These are phyloP conservation scores for Macrophomina tecta DNA, from an alignment of 2,329 filamentous ascomycete genomes.

Conservation along the genomic window DNA sequence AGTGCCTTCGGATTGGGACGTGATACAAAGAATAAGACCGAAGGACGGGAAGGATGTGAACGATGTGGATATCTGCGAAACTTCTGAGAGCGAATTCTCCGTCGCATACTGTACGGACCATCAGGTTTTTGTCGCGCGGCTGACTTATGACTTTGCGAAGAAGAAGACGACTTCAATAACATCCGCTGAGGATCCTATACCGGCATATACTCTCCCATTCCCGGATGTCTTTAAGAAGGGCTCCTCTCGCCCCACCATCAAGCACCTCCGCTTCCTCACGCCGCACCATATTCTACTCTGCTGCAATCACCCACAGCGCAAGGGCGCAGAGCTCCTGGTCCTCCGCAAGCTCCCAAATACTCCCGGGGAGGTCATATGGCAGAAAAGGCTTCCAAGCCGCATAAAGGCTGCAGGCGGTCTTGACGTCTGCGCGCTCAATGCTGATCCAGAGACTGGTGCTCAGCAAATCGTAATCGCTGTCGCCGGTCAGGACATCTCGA, in stretches of 20 bases:
- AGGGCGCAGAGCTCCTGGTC: slow-evolving; percentile 62
- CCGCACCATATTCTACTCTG: slow-evolving; percentile 61
- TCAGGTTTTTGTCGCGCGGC: slow-evolving; percentile 71
- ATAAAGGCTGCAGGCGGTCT: slow-evolving; percentile 79
- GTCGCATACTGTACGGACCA: slow-evolving; percentile 80
- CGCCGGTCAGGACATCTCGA: slow-evolving; percentile 78
- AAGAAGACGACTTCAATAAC: slow-evolving; percentile 43
- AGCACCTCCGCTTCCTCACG: slow-evolving; percentile 62
- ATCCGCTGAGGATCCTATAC: slow-evolving; percentile 37
- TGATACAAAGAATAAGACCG: slow-evolving; percentile 61
- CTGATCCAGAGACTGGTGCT: slow-evolving; percentile 61
- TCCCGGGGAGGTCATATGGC: slow-evolving; percentile 56
- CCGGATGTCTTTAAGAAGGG: slow-evolving; percentile 43
- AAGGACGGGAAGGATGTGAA: slow-evolving; percentile 63
- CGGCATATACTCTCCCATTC: slow-evolving; percentile 39
- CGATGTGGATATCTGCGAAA: slow-evolving; percentile 73
- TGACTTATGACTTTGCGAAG: slow-evolving; percentile 57
- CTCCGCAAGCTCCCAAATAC: slow-evolving; percentile 67
- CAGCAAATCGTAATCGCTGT: slow-evolving; percentile 82
- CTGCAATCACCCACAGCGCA: slow-evolving; percentile 60
- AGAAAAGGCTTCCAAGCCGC: slow-evolving; percentile 67
- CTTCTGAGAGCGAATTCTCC: slow-evolving; percentile 67
- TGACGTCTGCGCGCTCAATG: slow-evolving; percentile 72
- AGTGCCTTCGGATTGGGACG: slow-evolving; percentile 52
- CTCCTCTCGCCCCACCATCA: slow-evolving; percentile 57